phyloP scores from a whole-genome alignment of 2,329 filamentous ascomycete genomes.

The Rhynchosporium graminicola region DNA sequence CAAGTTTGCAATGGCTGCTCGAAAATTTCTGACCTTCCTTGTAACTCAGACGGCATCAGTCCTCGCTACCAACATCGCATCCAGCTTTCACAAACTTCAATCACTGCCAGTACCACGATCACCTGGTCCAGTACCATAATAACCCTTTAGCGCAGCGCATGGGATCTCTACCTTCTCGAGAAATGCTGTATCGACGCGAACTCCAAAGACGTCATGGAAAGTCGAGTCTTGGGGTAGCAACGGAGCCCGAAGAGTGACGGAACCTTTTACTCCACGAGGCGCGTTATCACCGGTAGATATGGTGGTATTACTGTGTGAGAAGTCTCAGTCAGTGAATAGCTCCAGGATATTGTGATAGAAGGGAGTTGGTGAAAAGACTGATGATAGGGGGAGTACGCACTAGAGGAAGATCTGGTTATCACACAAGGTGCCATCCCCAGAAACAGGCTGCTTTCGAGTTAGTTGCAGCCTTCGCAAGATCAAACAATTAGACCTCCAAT shows the following conservation, averaged over 20 bases:
- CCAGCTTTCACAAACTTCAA: no score
- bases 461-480: not conserved
- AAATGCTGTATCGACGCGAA: conserved; percentile 44
- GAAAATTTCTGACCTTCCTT: not conserved
- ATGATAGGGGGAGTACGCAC: not conserved
- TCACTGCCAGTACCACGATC: conserved; percentile 2
- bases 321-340: not conserved
- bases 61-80: not conserved
- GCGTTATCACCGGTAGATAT: conserved; percentile 41
- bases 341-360: not conserved
- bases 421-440: conserved; percentile 45
- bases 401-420: conserved; percentile 49
- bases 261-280: conserved; percentile 42
- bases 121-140: conserved; percentile 19
- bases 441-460: conserved; percentile 41
- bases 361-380: not conserved
- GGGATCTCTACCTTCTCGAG: conserved; percentile 44
- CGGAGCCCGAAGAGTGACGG: conserved; percentile 37
- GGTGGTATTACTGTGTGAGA: conserved; percentile 43
- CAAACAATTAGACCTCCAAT: not conserved
- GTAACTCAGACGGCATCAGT: not conserved
- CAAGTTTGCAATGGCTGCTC: not conserved
- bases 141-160: conserved; percentile 33
- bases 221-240: conserved; percentile 35
- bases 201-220: conserved; percentile 37